Conservation (phyloP, 148 eudicot species). For the Chenopodium suecicum region DNA sequence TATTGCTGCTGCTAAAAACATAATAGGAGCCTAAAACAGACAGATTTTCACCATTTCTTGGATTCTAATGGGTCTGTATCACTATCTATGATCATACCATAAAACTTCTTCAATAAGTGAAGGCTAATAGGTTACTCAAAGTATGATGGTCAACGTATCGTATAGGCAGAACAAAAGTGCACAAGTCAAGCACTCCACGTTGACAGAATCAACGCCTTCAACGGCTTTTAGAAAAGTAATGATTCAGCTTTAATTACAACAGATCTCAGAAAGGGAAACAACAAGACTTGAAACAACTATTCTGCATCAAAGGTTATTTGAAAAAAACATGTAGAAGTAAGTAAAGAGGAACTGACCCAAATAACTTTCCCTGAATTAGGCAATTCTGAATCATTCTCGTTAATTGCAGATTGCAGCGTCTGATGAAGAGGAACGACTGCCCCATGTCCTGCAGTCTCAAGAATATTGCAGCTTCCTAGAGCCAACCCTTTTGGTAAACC, state of each 20-base stretch:
- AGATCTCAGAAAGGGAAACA: not conserved
- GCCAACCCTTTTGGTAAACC: constrained; percentile 73
- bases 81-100: not conserved
- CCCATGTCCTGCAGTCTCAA: constrained; percentile 96
- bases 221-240: not conserved
- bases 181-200: not conserved
- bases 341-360: constrained; percentile 60
- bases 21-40: not conserved
- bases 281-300: constrained; percentile 11
- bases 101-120: not conserved
- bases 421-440: constrained; percentile 78
- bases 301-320: not conserved
- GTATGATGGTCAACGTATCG: not conserved
- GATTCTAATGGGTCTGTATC: not conserved
- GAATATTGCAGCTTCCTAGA: constrained; percentile 86
- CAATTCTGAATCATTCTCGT: constrained; percentile 35
- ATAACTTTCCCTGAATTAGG: constrained; percentile 54
- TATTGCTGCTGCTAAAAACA: not conserved
- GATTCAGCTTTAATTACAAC: not conserved
- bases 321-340: not conserved
- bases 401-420: constrained; percentile 63
- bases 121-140: not conserved
- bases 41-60: not conserved
- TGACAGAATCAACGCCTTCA: not conserved
- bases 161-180: not conserved